These are phyloP conservation scores for Pyrrhoderma lamaoense DNA, from an alignment of 1,284 basidiomycete species.

Conservation along the genomic window DNA sequence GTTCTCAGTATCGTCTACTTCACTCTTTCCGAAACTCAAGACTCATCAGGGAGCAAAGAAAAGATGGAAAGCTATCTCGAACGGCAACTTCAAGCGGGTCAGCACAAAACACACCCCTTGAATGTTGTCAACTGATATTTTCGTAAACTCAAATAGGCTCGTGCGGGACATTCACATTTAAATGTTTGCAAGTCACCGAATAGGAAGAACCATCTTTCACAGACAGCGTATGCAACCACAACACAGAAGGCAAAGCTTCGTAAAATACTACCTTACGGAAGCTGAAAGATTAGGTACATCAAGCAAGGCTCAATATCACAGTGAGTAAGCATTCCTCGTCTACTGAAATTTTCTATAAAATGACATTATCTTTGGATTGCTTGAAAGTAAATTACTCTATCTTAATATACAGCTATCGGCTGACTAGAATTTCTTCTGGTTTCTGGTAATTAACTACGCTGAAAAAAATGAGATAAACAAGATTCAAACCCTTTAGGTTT, in stretches of 20 bases:
- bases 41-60: conserved; percentile 77
- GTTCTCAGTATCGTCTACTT: conserved; percentile 42
- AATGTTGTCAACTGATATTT: neutral
- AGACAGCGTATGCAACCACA: conserved; percentile 56
- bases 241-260: conserved; percentile 59
- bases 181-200: conserved; percentile 60
- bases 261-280: conserved; percentile 54
- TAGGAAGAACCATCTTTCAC: conserved; percentile 57
- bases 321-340: too few species aligned
- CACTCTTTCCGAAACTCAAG: conserved; percentile 61
- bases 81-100: conserved; percentile 73
- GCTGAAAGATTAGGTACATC: neutral
- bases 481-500: too few species aligned
- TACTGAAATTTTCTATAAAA: too few species aligned
- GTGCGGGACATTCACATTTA: conserved; percentile 62
- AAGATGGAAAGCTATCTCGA: conserved; percentile 63
- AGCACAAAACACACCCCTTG: neutral
- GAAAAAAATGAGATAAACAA: too few species aligned
- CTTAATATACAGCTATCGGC: too few species aligned
- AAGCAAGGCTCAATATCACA: neutral
- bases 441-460: too few species aligned
- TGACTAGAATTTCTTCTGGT: too few species aligned
- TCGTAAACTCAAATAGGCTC: conserved; percentile 40
- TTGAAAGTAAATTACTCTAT: too few species aligned
- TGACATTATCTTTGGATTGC: too few species aligned